Evolutionary conservation across 345 rosid genomes (phyloP).

Genomic region (Syzygium aqueum): DNA sequence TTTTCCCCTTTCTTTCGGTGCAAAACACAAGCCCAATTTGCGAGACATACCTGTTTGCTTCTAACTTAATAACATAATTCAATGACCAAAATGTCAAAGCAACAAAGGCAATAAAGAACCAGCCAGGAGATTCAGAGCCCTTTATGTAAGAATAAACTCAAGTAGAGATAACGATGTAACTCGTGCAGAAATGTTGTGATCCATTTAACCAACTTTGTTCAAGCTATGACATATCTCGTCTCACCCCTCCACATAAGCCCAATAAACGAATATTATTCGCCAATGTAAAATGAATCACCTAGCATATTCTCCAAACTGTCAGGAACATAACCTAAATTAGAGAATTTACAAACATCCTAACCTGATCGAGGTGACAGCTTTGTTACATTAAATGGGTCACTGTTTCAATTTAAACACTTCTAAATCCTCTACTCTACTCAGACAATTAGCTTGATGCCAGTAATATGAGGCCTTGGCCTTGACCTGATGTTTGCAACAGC

Average conservation of each 20-base stretch:
- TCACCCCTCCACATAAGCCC: not conserved
- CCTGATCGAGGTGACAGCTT: slow-evolving; percentile 8
- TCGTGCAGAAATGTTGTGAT: not conserved
- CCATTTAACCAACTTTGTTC: not conserved
- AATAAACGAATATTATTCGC: not conserved
- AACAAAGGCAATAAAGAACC: not conserved
- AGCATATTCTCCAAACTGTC: not conserved
- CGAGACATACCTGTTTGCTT: not conserved
- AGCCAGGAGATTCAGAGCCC: not conserved
- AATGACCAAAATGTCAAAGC: not conserved
- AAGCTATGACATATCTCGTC: not conserved
- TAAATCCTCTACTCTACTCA: not conserved
- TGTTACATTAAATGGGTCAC: slow-evolving; percentile 13
- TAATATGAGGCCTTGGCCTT: not conserved
- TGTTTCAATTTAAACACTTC: not conserved
- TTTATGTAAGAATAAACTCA: not conserved
- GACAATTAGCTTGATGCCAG: not conserved
- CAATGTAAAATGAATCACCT: not conserved
- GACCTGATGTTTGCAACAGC: not conserved
- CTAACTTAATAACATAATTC: not conserved
- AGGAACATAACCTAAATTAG: not conserved
- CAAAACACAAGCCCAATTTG: not conserved
- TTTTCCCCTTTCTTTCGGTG: not conserved
- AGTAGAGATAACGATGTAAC: not conserved
- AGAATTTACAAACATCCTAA: not conserved